Conservation (phyloP, 495 filamentous ascomycete genomes). For the Polyplosphaeria fusca region DNA sequence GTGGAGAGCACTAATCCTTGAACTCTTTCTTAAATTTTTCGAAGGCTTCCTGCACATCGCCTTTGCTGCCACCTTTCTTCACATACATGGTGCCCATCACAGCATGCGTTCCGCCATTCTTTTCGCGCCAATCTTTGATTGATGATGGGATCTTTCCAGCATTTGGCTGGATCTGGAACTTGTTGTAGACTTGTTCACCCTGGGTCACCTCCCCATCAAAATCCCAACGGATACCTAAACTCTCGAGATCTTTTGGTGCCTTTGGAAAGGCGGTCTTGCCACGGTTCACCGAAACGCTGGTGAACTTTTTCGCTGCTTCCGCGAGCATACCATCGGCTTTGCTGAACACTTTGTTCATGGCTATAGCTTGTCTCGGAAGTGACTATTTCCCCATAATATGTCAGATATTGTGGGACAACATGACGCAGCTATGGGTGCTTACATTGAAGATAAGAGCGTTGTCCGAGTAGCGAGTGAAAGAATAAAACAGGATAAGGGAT, state of each 20-base stretch:
- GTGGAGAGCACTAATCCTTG: not conserved
- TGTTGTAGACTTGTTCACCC: not conserved
- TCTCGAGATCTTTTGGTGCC: not conserved
- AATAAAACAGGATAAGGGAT: not conserved
- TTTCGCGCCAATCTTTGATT: not conserved
- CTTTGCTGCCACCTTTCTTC: not conserved
- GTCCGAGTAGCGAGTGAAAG: not conserved
- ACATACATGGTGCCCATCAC: not conserved
- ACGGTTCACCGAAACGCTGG: not conserved
- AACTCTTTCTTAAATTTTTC: not conserved
- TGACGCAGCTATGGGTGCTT: not conserved
- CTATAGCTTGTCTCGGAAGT: not conserved
- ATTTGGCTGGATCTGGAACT: slow-evolving; percentile 5
- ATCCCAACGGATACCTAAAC: not conserved
- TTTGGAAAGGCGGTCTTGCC: slow-evolving; percentile 1
- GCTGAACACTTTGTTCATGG: not conserved
- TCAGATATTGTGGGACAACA: not conserved
- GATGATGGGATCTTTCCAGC: slow-evolving; percentile 1
- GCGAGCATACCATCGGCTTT: not conserved
- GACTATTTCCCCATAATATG: not conserved
- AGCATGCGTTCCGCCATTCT: slow-evolving; percentile 7
- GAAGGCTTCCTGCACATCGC: not conserved
- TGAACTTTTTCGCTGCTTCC: not conserved
- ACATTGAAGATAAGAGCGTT: not conserved
- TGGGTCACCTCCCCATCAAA: not conserved